Percentiles rank a stretch among this genome's conserved stretches.
Conservation (phyloP, 2,329 filamentous ascomycete species). For the Endocalyx cinctus region DNA sequence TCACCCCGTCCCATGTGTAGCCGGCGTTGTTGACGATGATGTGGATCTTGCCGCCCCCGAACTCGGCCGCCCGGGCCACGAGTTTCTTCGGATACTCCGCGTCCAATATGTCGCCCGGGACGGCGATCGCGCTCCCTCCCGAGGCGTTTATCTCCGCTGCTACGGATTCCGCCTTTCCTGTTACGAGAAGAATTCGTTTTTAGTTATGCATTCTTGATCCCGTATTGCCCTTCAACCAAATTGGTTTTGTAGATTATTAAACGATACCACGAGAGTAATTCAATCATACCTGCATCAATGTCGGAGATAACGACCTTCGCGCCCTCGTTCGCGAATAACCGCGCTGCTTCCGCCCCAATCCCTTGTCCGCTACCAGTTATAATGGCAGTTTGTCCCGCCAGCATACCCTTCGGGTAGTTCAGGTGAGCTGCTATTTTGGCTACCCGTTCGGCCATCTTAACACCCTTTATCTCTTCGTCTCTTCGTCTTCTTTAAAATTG, state of each 20-base stretch:
- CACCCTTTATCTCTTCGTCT: too few species aligned
- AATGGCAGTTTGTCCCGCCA: constrained; percentile 78
- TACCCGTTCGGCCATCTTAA: constrained; percentile 59
- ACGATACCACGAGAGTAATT: too few species aligned
- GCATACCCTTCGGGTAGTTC: constrained; percentile 75
- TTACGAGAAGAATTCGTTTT: too few species aligned
- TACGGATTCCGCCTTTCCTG: constrained; percentile 65
- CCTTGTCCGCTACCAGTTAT: constrained; percentile 84
- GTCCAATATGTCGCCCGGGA: constrained; percentile 73
- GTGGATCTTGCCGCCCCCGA: constrained; percentile 83
- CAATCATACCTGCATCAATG: constrained; percentile 64
- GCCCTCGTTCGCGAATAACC: constrained; percentile 81
- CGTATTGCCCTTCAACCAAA: too few species aligned
- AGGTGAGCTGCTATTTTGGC: constrained; percentile 73
- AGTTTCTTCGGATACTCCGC: constrained; percentile 65
- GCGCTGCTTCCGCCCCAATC: constrained; percentile 79
- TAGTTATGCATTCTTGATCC: too few species aligned
- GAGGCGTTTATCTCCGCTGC: constrained; percentile 64
- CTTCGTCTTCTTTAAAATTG: too few species aligned
- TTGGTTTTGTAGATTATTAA: too few species aligned
- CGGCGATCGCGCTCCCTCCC: constrained; percentile 65
- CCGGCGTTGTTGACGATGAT: constrained; percentile 90
- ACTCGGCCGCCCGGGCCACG: constrained; percentile 71
- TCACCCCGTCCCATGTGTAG: constrained; percentile 89
- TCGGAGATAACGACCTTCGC: constrained; percentile 81